Percentiles rank a stretch among this genome's conserved stretches.
Evolutionary conservation across 768 basidiomycete genomes (phyloP).

Genomic region (Leccinum aurantiacum): DNA sequence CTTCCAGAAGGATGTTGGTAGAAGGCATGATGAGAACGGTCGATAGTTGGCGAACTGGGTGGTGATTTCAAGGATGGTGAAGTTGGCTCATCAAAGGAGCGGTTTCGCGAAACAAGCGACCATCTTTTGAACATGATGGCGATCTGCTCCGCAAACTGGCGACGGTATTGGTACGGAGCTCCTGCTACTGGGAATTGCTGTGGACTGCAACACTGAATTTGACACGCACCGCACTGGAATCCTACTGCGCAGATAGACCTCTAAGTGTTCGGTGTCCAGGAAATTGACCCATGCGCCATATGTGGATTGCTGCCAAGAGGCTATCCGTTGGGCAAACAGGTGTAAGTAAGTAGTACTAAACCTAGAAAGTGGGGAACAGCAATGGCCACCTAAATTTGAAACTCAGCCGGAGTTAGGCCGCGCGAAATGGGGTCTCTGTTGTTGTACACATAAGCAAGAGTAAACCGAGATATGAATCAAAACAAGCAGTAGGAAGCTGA

Average conservation of each 20-base stretch:
- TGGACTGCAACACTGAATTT: neutral
- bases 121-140: slow-evolving; percentile 20
- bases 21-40: neutral
- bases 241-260: neutral
- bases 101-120: slow-evolving; percentile 3
- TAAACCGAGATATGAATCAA: too few species aligned
- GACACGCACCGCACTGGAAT: neutral
- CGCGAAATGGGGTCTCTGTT: too few species aligned
- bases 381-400: too few species aligned
- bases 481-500: too few species aligned
- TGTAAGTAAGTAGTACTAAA: too few species aligned
- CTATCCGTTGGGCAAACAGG: neutral
- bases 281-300: neutral
- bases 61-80: slow-evolving; percentile 14
- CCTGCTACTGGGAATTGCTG: neutral
- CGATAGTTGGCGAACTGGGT: slow-evolving; percentile 16
- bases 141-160: neutral
- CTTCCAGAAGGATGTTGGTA: slow-evolving; percentile 27
- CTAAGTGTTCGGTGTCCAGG: neutral
- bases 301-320: neutral
- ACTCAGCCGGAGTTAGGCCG: too few species aligned
- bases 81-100: slow-evolving; percentile 2
- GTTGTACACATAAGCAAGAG: too few species aligned
- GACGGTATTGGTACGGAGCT: neutral
- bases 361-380: too few species aligned